Evolutionary conservation across 2,329 filamentous ascomycete species (phyloP).

Genomic region (Golovinomyces cichoracearum): DNA sequence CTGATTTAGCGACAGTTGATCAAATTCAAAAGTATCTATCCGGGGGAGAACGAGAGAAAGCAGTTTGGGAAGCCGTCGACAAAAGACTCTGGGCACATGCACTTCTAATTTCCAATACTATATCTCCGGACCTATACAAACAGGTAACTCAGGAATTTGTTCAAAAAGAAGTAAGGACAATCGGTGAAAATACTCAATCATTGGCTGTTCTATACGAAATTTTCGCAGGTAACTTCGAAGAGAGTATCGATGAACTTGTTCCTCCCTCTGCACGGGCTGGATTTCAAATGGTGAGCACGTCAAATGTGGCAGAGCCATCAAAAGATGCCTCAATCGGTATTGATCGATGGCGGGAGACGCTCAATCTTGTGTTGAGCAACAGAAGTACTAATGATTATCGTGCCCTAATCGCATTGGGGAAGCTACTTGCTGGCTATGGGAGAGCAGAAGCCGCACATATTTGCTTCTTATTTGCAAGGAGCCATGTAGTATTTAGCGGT

Average conservation of each 20-base stretch:
- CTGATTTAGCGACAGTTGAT: slow-evolving; percentile 43
- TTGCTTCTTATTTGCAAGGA: slow-evolving; percentile 69
- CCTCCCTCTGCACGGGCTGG: slow-evolving; percentile 78
- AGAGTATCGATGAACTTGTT: slow-evolving; percentile 86
- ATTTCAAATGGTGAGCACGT: slow-evolving; percentile 68
- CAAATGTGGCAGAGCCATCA: slow-evolving; percentile 29
- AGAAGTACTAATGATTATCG: slow-evolving; percentile 54
- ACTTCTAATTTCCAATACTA: slow-evolving; percentile 54
- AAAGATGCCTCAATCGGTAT: slow-evolving; percentile 61
- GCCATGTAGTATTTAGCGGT: slow-evolving; percentile 47
- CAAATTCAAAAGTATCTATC: slow-evolving; percentile 49
- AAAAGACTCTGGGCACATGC: slow-evolving; percentile 91
- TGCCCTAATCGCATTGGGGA: slow-evolving; percentile 56
- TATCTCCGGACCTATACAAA: slow-evolving; percentile 67
- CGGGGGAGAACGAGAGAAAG: slow-evolving; percentile 63
- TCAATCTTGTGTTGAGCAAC: slow-evolving; percentile 68
- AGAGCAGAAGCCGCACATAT: slow-evolving; percentile 78
- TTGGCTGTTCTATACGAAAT: slow-evolving; percentile 81
- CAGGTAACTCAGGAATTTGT: slow-evolving; percentile 90
- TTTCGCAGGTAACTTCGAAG: slow-evolving; percentile 77
- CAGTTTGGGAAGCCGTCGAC: slow-evolving; percentile 80
- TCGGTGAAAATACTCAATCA: slow-evolving; percentile 57
- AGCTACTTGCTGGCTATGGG: slow-evolving; percentile 59
- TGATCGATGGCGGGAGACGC: slow-evolving; percentile 80
- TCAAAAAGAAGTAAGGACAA: slow-evolving; percentile 70